Evolutionary conservation across 441 rosid genomes (phyloP).

Genomic region (Croton setiger): DNA sequence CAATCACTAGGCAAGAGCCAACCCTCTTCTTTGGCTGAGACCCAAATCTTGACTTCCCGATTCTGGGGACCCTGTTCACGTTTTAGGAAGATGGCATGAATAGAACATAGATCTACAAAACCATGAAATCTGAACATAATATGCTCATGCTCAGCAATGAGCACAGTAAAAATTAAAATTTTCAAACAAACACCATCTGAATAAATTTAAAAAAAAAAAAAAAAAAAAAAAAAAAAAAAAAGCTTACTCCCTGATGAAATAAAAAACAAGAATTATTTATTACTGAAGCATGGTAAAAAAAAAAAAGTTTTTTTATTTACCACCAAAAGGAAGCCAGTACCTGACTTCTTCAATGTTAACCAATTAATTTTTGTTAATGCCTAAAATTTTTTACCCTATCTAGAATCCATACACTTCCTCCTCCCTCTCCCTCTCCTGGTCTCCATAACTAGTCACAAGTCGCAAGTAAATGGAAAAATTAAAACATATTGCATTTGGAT

Average conservation of each 20-base stretch:
- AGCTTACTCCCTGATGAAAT: background rate
- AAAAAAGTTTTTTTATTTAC: background rate
- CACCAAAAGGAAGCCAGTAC: background rate
- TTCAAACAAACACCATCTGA: background rate
- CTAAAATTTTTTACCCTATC: background rate
- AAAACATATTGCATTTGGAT: too few species aligned
- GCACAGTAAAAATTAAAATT: background rate
- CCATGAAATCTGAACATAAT: background rate
- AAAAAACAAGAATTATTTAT: too few species aligned
- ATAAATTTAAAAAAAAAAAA: background rate
- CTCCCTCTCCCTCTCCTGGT: background rate
- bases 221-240: background rate
- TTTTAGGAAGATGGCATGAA: constrained; percentile 8
- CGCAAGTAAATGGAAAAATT: background rate
- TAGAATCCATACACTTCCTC: background rate
- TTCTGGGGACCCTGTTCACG: constrained; percentile 64
- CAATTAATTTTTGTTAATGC: background rate
- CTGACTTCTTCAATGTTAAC: background rate
- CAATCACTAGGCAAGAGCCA: constrained; percentile 67
- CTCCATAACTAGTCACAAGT: background rate
- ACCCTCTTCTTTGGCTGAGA: constrained; percentile 67
- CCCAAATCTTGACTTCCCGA: constrained; percentile 79
- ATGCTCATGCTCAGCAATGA: background rate
- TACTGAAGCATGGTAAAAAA: background rate
- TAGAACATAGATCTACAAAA: background rate